Evolutionary conservation across 129 eudicot genomes (phyloP).

Genomic region (Smallanthus sonchifolius): DNA sequence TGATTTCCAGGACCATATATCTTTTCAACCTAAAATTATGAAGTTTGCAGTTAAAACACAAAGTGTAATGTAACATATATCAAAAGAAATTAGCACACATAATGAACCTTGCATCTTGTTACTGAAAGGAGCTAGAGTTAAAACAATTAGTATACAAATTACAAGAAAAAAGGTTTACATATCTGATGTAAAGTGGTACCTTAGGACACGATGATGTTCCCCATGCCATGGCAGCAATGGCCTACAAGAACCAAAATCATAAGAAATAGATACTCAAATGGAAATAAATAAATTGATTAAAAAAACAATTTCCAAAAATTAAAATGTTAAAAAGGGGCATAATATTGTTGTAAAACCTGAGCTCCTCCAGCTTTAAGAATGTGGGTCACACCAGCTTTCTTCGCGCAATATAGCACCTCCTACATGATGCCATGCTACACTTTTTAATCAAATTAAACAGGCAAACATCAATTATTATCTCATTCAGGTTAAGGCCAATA

Average conservation of each 20-base stretch:
- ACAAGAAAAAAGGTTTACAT: neutral
- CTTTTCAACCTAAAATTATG: slow-evolving; percentile 78
- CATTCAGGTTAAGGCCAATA: slow-evolving; percentile 28
- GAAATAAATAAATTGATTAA: neutral
- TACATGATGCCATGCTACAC: slow-evolving; percentile 19
- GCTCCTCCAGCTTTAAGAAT: slow-evolving; percentile 99
- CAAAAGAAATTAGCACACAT: neutral
- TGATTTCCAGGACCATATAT: slow-evolving; percentile 99
- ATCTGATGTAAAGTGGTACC: slow-evolving; percentile 39
- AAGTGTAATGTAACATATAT: neutral
- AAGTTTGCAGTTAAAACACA: slow-evolving; percentile 2
- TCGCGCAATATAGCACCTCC: slow-evolving; percentile 98
- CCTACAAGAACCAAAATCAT: slow-evolving; percentile 46
- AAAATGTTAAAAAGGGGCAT: neutral
- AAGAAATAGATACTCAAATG: slow-evolving; percentile 3
- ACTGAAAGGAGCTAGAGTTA: neutral
- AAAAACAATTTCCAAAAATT: neutral
- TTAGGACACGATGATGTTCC: slow-evolving; percentile 95
- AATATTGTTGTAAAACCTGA: slow-evolving; percentile 47
- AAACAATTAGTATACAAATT: neutral
- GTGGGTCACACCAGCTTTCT: slow-evolving; percentile 99
- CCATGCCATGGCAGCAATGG: slow-evolving; percentile 99
- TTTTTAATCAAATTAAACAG: neutral
- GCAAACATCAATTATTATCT: neutral
- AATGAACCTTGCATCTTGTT: neutral